Percentiles rank a stretch among this genome's conserved stretches.
Evolutionary conservation across 139 green algal species (phyloP).

Genomic region (Klebsormidium nitens): DNA sequence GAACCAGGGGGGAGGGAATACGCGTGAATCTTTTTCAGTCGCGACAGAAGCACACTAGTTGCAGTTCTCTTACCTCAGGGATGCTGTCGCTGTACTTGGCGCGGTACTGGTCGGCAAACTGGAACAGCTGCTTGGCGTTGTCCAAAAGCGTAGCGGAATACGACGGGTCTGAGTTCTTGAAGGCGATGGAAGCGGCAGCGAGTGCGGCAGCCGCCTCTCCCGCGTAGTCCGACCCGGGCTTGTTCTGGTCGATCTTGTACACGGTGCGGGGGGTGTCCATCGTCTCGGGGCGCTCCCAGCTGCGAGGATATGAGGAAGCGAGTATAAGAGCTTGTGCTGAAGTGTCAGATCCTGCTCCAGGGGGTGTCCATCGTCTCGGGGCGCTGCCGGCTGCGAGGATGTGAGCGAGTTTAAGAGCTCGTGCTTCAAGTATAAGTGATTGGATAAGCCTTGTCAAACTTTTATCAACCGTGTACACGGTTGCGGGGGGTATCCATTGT

Average conservation of each 20-base stretch:
- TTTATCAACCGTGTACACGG: constrained; percentile 3
- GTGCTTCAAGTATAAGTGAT: no score
- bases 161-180: constrained; percentile 3
- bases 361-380: constrained; percentile 21
- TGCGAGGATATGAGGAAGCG: no score
- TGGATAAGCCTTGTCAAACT: no score
- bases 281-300: constrained; percentile 31
- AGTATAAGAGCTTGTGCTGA: no score
- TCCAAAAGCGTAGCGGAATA: constrained; percentile 13
- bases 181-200: constrained; percentile 25
- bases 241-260: constrained; percentile 5
- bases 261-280: constrained; percentile 4
- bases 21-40: no score
- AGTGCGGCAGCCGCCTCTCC: constrained; percentile 28
- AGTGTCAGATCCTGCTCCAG: no score
- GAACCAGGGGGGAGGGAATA: no score
- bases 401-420: no score
- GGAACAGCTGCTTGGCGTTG: constrained; percentile 32
- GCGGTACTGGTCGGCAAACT: constrained; percentile 24
- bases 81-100: constrained; percentile 17
- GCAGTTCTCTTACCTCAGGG: no score
- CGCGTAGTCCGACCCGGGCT: constrained; percentile 22
- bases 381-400: constrained; percentile 24
- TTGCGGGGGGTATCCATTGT: constrained; percentile 10
- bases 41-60: no score